These are phyloP conservation scores for Gnomoniopsis smithogilvyi DNA, from an alignment of 2,329 filamentous ascomycete species.

Conservation along the genomic window DNA sequence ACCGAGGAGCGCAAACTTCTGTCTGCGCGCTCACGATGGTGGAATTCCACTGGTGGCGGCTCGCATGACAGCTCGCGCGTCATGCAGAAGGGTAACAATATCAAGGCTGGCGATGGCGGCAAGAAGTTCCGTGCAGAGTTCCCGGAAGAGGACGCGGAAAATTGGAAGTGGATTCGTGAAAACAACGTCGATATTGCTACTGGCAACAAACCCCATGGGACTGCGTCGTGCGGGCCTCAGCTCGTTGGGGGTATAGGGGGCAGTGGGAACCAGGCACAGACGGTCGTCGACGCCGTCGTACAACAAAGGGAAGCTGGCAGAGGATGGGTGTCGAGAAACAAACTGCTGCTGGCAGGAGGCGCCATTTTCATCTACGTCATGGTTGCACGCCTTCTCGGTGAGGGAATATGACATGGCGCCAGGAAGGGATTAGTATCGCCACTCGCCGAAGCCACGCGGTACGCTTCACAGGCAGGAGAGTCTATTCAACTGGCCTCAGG, in stretches of 20 bases:
- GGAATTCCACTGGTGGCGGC: conserved; percentile 92
- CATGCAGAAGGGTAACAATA: conserved; percentile 63
- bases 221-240: conserved; percentile 44
- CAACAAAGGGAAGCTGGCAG: conserved; percentile 77
- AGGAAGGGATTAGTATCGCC: neutral
- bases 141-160: conserved; percentile 84
- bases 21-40: conserved; percentile 81
- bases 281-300: conserved; percentile 73
- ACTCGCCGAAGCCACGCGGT: neutral
- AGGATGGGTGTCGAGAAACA: conserved; percentile 79
- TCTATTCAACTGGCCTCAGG: neutral
- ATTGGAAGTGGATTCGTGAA: conserved; percentile 87
- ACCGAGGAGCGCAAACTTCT: conserved; percentile 75
- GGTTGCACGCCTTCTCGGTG: conserved; percentile 69
- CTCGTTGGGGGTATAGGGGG: conserved; percentile 57
- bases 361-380: conserved; percentile 80
- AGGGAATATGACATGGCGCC: conserved; percentile 27
- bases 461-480: neutral
- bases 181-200: conserved; percentile 75
- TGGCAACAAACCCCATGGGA: conserved; percentile 61
- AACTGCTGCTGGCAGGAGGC: conserved; percentile 67
- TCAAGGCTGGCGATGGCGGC: conserved; percentile 90
- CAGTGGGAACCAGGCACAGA: conserved; percentile 61
- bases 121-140: conserved; percentile 87
- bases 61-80: conserved; percentile 55